Conservation (phyloP, 176 grass and related monocot species). For the Triticum aestivum region IWGSC_CS_RefSeq_v2.1 NC_057812.1:453078794-453079293, state of each 20-base stretch:
- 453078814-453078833: conserved; percentile 12
- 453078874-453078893: neutral
- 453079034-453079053: no score
- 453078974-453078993: no score
- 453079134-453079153: neutral
- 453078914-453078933: no score
- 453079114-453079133: neutral
- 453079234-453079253: neutral
- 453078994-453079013: no score
- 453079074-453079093: no score
- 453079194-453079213: neutral
- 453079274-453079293: neutral
- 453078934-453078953: no score
- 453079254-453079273: conserved; percentile 10
- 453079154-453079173: neutral
- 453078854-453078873: neutral
- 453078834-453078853: neutral
- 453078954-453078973: no score
- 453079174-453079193: conserved; percentile 19
- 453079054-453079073: no score
- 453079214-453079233: neutral
- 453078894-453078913: no score
- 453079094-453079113: no score
- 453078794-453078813: conserved; percentile 12
- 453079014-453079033: no score